phyloP scores from a whole-genome alignment of 176 grass and related monocot species.

The Cenchrus fungigraminus region DNA sequence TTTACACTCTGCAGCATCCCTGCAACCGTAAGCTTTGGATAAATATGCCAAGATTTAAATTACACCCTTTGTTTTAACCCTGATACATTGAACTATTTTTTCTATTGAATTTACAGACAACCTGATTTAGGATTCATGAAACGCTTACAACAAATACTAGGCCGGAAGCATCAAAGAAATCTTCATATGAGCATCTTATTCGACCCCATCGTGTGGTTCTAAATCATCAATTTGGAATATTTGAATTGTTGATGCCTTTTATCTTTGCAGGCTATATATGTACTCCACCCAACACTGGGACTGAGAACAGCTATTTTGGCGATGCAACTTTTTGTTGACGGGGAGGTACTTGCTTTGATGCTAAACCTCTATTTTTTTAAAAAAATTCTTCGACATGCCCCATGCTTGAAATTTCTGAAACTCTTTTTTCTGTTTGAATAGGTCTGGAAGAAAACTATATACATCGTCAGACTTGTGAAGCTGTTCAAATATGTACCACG shows the following conservation, averaged over 20 bases:
- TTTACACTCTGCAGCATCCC: constrained; percentile 84
- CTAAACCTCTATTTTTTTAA: not conserved
- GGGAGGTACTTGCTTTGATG: constrained; percentile 58
- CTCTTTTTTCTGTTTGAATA: constrained; percentile 37
- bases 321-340: constrained; percentile 82
- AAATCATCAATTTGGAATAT: not conserved
- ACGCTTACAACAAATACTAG: constrained; percentile 82
- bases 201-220: not conserved
- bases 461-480: constrained; percentile 81
- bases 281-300: constrained; percentile 89
- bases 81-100: constrained; percentile 15
- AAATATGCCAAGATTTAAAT: constrained; percentile 31
- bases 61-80: constrained; percentile 20
- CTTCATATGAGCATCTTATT: constrained; percentile 73
- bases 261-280: constrained; percentile 77
- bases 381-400: not conserved
- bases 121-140: constrained; percentile 98
- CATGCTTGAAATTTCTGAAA: constrained; percentile 26
- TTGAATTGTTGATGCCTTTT: not conserved
- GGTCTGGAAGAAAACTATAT: constrained; percentile 95
- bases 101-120: constrained; percentile 58
- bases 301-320: constrained; percentile 78
- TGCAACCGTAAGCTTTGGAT: constrained; percentile 80
- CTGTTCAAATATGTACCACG: constrained; percentile 93
- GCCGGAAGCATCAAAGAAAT: constrained; percentile 89